Conservation (phyloP, 495 filamentous ascomycete species). For the Hypoxylon intermedium region DNA sequence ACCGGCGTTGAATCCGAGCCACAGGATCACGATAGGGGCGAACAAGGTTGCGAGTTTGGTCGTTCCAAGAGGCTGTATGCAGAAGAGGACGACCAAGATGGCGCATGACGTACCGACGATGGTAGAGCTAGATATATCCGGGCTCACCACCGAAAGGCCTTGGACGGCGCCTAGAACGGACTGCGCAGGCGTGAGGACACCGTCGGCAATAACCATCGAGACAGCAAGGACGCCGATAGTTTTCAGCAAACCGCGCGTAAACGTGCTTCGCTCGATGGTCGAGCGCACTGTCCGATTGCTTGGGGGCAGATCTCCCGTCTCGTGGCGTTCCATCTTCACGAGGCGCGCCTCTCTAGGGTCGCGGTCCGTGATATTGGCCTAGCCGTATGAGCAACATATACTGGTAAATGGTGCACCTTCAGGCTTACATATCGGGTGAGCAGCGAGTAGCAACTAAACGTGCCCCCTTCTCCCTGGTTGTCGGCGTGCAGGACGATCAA, state of each 20-base stretch:
- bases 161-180: slow-evolving; percentile 75
- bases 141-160: slow-evolving; percentile 61
- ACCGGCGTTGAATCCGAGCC: slow-evolving; percentile 70
- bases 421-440: slow-evolving; percentile 69
- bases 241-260: slow-evolving; percentile 64
- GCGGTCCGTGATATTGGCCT: slow-evolving; percentile 63
- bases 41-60: slow-evolving; percentile 69
- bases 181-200: slow-evolving; percentile 73
- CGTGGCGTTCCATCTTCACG: slow-evolving; percentile 65
- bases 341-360: slow-evolving; percentile 59
- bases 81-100: slow-evolving; percentile 72
- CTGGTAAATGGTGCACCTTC: too few species aligned
- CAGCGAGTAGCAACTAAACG: slow-evolving; percentile 75
- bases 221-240: slow-evolving; percentile 74
- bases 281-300: slow-evolving; percentile 61
- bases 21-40: slow-evolving; percentile 75
- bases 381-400: slow-evolving; percentile 4
- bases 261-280: slow-evolving; percentile 62
- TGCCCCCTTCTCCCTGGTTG: slow-evolving; percentile 80
- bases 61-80: slow-evolving; percentile 73
- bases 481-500: slow-evolving; percentile 73
- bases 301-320: slow-evolving; percentile 59
- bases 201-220: slow-evolving; percentile 72
- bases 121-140: slow-evolving; percentile 57
- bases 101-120: slow-evolving; percentile 73